phyloP scores from a whole-genome alignment of 129 eudicot genomes.

The Lactuca sativa region DNA sequence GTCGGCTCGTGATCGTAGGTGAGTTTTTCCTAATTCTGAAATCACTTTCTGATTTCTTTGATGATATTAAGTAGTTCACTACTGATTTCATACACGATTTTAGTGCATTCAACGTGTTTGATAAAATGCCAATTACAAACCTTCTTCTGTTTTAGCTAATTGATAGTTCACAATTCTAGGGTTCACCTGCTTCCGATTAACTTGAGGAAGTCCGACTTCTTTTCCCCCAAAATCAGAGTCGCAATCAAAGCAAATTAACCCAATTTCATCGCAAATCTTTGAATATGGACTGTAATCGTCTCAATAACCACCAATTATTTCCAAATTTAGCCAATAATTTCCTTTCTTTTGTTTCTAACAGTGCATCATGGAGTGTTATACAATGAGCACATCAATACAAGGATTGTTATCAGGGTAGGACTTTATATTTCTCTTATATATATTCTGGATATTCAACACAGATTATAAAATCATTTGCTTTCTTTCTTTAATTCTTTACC shows the following conservation, averaged over 20 bases:
- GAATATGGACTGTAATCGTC: neutral
- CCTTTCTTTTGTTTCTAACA: constrained; percentile 9
- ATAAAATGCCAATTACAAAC: constrained; percentile 26
- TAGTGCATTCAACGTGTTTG: constrained; percentile 31
- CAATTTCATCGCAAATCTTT: neutral
- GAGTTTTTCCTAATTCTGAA: constrained; percentile 11
- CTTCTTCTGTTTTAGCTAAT: neutral
- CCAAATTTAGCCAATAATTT: neutral
- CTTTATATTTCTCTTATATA: constrained; percentile 12
- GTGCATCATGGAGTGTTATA: constrained; percentile 51
- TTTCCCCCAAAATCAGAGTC: neutral
- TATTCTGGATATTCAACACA: constrained; percentile 8
- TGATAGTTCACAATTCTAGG: constrained; percentile 9
- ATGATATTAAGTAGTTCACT: constrained; percentile 4
- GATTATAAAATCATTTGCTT: constrained; percentile 2
- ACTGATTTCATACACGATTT: neutral
- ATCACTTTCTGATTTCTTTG: neutral
- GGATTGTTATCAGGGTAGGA: constrained; percentile 40
- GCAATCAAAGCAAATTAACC: neutral
- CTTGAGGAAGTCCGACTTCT: neutral
- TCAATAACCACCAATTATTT: too few relatives aligned
- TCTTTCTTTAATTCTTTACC: neutral
- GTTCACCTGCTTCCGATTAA: constrained; percentile 8
- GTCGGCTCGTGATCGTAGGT: constrained; percentile 17
- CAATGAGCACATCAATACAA: constrained; percentile 30